Conservation (phyloP, 202 grass and related monocot genomes). For the Setaria italica region DNA sequence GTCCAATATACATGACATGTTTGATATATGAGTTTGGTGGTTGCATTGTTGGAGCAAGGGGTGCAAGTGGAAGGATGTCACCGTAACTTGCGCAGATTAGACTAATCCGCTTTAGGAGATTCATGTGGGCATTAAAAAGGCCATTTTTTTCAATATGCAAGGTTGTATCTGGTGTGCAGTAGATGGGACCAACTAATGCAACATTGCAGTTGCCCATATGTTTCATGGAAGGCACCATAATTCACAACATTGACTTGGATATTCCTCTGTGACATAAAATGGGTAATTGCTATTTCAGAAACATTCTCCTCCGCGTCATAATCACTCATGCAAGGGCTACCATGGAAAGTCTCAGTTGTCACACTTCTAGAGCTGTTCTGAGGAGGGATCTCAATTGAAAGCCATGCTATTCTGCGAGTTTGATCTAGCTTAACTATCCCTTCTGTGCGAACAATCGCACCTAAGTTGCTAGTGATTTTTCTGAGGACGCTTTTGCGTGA, state of each 20-base stretch:
- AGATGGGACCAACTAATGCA: neutral
- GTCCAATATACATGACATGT: neutral
- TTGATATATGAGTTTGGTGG: neutral
- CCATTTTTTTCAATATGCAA: neutral
- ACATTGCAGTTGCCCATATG: neutral
- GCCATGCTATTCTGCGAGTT: neutral
- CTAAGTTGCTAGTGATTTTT: conserved; percentile 2
- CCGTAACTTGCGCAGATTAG: neutral
- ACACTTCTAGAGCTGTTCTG: neutral
- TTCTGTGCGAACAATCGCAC: neutral
- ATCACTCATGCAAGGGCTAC: neutral
- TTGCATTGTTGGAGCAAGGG: neutral
- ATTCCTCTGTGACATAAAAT: conserved; percentile 1
- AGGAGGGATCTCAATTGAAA: conserved; percentile 5
- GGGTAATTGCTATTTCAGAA: neutral
- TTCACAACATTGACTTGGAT: neutral
- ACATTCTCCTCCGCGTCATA: conserved; percentile 11
- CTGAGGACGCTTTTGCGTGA: neutral
- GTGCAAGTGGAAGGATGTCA: conserved; percentile 14
- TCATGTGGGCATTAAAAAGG: neutral
- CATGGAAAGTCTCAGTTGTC: neutral
- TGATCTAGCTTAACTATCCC: conserved; percentile 2
- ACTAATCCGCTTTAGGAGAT: neutral
- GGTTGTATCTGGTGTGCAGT: neutral
- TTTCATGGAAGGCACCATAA: neutral